Evolutionary conservation across 2,329 filamentous ascomycete species (phyloP).

Genomic region (Talaromyces marneffei): DNA sequence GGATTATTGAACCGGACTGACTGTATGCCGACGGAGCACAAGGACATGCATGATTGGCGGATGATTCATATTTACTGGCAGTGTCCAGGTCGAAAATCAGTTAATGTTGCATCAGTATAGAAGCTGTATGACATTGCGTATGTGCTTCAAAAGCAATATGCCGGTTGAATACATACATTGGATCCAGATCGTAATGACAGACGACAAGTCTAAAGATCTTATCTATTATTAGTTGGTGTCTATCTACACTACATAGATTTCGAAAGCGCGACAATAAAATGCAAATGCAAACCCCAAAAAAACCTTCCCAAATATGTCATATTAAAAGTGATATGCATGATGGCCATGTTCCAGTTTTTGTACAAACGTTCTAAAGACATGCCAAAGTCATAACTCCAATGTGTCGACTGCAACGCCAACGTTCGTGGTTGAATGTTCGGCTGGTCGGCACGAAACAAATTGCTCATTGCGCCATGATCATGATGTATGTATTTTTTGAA

Average conservation of each 20-base stretch:
- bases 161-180: background rate
- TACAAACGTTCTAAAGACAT: background rate
- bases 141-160: no score
- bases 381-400: background rate
- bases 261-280: no score
- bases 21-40: background rate
- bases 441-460: background rate
- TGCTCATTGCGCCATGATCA: constrained; percentile 7
- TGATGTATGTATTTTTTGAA: constrained; percentile 3
- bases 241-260: background rate
- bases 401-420: background rate
- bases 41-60: background rate
- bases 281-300: background rate
- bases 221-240: background rate
- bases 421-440: background rate
- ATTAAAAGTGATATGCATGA: background rate
- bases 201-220: no score
- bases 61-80: background rate
- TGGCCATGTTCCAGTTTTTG: background rate
- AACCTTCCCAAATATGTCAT: background rate
- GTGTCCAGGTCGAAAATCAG: no score
- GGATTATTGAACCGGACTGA: background rate
- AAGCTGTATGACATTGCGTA: background rate
- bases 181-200: background rate
- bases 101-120: no score